Evolutionary conservation across 1,139 yeast genomes (phyloP).

Genomic region (Pichia sp.): DNA sequence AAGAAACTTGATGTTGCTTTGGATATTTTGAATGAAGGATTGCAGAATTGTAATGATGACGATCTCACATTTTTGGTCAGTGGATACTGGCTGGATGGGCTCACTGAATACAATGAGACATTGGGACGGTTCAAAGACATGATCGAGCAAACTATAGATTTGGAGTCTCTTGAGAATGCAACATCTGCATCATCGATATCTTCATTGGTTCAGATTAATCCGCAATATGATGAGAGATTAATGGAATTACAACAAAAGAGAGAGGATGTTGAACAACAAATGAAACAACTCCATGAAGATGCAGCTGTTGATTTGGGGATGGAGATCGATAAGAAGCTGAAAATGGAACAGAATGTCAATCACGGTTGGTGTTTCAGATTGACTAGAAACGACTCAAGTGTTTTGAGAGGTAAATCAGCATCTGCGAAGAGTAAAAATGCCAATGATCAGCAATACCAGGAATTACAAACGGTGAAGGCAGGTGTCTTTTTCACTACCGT

Average conservation of each 20-base stretch:
- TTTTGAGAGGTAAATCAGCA: slow-evolving; percentile 40
- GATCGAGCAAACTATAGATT: slow-evolving; percentile 87
- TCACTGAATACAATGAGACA: slow-evolving; percentile 41
- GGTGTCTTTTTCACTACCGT: slow-evolving; percentile 86
- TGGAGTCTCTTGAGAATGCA: slow-evolving; percentile 61
- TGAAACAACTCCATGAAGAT: slow-evolving; percentile 52
- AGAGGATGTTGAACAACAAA: slow-evolving; percentile 46
- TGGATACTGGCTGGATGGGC: slow-evolving; percentile 51
- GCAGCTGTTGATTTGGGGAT: slow-evolving; percentile 71
- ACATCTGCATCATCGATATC: slow-evolving; percentile 25
- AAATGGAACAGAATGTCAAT: slow-evolving; percentile 75
- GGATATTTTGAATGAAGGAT: slow-evolving; percentile 39
- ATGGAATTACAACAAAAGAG: slow-evolving; percentile 52
- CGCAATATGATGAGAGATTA: slow-evolving; percentile 81
- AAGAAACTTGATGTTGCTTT: slow-evolving; percentile 62
- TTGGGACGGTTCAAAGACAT: slow-evolving; percentile 70
- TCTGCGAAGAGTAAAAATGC: slow-evolving; percentile 30
- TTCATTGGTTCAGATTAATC: slow-evolving; percentile 77
- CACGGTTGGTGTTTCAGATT: slow-evolving; percentile 95
- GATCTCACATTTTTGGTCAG: slow-evolving; percentile 34
- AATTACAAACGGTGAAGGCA: slow-evolving; percentile 86
- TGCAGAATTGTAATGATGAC: slow-evolving; percentile 27
- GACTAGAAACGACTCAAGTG: slow-evolving; percentile 81
- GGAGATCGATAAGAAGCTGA: slow-evolving; percentile 81
- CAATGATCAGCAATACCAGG: slow-evolving; percentile 41